Conservation (phyloP, 2,329 filamentous ascomycete species). For the Calonectria crousiana region DNA sequence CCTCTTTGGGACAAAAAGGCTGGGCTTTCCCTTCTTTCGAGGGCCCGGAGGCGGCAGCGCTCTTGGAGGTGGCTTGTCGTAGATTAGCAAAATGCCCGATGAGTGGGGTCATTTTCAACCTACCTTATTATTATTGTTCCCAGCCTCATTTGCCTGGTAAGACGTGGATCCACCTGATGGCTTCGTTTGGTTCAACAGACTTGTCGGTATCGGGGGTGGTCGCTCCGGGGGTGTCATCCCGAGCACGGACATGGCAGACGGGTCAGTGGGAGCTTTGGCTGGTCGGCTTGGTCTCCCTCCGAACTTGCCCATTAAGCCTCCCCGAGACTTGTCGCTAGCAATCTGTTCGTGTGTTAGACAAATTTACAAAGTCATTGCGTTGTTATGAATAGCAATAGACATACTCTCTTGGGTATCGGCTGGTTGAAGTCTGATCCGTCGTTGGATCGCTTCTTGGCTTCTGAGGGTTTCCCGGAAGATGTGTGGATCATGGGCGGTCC, state of each 20-base stretch:
- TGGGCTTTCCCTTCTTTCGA: slow-evolving; percentile 56
- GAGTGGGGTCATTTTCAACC: background rate
- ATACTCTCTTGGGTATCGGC: slow-evolving; percentile 56
- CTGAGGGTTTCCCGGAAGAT: slow-evolving; percentile 38
- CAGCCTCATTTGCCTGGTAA: slow-evolving; percentile 29
- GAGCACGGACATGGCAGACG: slow-evolving; percentile 65
- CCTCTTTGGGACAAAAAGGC: slow-evolving; percentile 59
- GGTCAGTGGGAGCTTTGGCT: slow-evolving; percentile 56
- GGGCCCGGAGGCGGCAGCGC: slow-evolving; percentile 43
- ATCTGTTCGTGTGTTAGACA: slow-evolving; percentile 47
- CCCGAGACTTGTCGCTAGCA: slow-evolving; percentile 46
- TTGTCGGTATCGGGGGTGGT: slow-evolving; percentile 47
- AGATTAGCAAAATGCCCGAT: slow-evolving; percentile 29
- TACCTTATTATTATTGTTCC: slow-evolving; percentile 37
- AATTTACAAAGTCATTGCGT: background rate
- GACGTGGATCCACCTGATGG: slow-evolving; percentile 40
- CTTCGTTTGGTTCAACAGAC: slow-evolving; percentile 26
- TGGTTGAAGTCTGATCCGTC: slow-evolving; percentile 51
- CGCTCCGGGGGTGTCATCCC: slow-evolving; percentile 61
- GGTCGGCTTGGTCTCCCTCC: slow-evolving; percentile 45
- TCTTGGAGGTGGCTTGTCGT: slow-evolving; percentile 27
- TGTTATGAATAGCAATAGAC: slow-evolving; percentile 37
- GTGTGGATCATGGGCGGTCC: slow-evolving; percentile 57
- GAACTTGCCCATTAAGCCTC: slow-evolving; percentile 53
- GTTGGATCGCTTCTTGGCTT: slow-evolving; percentile 58